Evolutionary conservation across 208 protist species (phyloP).

Genomic region (Lotmaria passim): DNA sequence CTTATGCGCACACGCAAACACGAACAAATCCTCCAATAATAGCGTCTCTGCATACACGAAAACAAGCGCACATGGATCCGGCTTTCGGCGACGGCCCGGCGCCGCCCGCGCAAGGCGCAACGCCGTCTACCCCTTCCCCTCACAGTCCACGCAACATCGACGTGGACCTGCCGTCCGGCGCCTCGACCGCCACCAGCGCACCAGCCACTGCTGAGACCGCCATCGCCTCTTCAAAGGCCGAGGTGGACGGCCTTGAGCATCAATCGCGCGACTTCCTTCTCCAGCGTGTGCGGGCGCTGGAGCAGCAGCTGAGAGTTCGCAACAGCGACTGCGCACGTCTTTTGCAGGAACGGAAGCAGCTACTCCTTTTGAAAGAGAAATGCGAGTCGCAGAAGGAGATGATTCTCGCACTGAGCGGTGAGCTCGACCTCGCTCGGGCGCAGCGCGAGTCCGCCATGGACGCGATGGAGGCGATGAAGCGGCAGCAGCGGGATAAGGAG

Average conservation of each 20-base stretch:
- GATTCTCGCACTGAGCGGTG: conserved; percentile 45
- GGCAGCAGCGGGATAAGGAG: conserved; percentile 46
- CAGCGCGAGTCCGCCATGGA: conserved; percentile 56
- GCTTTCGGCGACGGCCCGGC: not conserved
- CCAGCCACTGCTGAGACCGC: not conserved
- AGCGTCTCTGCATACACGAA: no score
- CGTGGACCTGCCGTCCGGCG: not conserved
- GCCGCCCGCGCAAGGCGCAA: not conserved
- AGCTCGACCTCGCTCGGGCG: conserved; percentile 44
- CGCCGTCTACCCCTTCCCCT: not conserved
- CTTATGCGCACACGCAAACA: no score
- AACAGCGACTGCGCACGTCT: conserved; percentile 65
- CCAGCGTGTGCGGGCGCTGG: conserved; percentile 54
- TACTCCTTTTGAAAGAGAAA: conserved; percentile 50
- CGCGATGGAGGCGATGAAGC: conserved; percentile 41
- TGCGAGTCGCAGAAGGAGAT: conserved; percentile 66
- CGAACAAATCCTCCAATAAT: no score
- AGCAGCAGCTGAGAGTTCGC: conserved; percentile 64
- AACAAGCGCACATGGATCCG: no score
- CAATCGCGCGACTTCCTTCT: conserved; percentile 67
- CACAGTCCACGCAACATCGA: not conserved
- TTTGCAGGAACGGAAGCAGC: conserved; percentile 48
- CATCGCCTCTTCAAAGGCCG: not conserved
- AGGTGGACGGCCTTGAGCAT: conserved; percentile 24
- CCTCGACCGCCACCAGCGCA: not conserved